Percentiles rank a stretch among this genome's conserved stretches.
These are phyloP conservation scores for Cenchrus americanus DNA, from an alignment of 176 grass and related monocot genomes.

Conservation along the genomic window DNA sequence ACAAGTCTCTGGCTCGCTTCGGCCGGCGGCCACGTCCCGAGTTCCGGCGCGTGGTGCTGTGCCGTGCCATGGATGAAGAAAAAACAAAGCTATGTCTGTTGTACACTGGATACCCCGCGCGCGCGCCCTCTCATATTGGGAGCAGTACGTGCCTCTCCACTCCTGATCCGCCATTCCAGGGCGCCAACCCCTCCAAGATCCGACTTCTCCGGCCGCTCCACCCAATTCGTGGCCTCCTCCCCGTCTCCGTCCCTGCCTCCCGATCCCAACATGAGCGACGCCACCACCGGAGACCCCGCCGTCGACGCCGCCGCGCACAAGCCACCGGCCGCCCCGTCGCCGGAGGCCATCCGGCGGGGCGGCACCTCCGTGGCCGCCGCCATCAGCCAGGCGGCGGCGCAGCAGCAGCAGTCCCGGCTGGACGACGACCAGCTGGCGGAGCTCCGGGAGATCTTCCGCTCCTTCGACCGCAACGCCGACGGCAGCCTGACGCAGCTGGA, in stretches of 20 bases:
- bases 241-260: constrained; percentile 22
- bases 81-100: background rate
- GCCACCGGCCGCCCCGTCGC: background rate
- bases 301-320: constrained; percentile 22
- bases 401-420: constrained; percentile 17
- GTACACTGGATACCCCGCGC: background rate
- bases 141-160: background rate
- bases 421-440: constrained; percentile 75
- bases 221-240: constrained; percentile 14
- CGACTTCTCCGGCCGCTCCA: constrained; percentile 39
- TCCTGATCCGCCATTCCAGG: constrained; percentile 16
- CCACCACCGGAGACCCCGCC: constrained; percentile 16
- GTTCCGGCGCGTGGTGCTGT: background rate
- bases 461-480: constrained; percentile 90
- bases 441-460: constrained; percentile 87
- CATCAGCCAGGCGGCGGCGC: constrained; percentile 18
- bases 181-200: constrained; percentile 19
- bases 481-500: constrained; percentile 93
- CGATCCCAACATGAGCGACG: constrained; percentile 40
- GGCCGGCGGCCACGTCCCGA: background rate
- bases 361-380: constrained; percentile 3
- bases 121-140: background rate
- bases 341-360: constrained; percentile 6
- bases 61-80: background rate
- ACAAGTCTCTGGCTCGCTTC: background rate